Evolutionary conservation across 1,139 yeast genomes (phyloP).

Genomic region (Torulaspora globosa): DNA sequence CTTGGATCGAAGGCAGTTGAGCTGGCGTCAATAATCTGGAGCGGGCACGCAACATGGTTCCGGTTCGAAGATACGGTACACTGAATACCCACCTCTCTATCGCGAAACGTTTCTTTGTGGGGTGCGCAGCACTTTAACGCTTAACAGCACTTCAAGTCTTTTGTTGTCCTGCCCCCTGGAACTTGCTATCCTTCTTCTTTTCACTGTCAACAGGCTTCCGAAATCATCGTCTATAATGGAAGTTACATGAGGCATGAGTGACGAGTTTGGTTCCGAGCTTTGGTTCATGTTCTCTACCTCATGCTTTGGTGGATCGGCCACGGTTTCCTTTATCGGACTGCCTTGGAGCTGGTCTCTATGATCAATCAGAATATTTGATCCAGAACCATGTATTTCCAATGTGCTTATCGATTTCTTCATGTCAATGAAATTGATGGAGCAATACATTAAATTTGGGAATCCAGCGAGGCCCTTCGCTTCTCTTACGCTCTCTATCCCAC

Average conservation of each 20-base stretch:
- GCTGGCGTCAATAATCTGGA: not conserved
- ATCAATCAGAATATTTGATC: not conserved
- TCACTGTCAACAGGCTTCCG: conserved; percentile 16
- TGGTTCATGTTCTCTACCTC: not conserved
- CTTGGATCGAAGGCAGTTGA: not conserved
- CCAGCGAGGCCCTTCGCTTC: not conserved
- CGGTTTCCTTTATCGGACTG: not conserved
- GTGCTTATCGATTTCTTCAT: conserved; percentile 11
- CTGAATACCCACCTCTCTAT: not conserved
- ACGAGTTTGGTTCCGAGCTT: conserved; percentile 7
- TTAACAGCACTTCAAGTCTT: not conserved
- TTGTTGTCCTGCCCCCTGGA: not conserved
- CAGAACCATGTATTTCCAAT: conserved; percentile 1
- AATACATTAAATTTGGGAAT: conserved; percentile 7
- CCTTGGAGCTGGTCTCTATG: not conserved
- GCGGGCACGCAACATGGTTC: not conserved
- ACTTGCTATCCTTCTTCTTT: conserved; percentile 7
- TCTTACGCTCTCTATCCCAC: not conserved
- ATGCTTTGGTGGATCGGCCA: not conserved
- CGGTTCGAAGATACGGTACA: not conserved
- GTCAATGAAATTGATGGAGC: conserved; percentile 18
- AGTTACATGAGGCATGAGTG: conserved; percentile 23
- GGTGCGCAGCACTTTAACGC: conserved; percentile 2
- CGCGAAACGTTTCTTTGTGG: not conserved
- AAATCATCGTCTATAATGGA: conserved; percentile 26